phyloP scores from a whole-genome alignment of 1,284 basidiomycete species.

The Ustilago trichophora region DNA sequence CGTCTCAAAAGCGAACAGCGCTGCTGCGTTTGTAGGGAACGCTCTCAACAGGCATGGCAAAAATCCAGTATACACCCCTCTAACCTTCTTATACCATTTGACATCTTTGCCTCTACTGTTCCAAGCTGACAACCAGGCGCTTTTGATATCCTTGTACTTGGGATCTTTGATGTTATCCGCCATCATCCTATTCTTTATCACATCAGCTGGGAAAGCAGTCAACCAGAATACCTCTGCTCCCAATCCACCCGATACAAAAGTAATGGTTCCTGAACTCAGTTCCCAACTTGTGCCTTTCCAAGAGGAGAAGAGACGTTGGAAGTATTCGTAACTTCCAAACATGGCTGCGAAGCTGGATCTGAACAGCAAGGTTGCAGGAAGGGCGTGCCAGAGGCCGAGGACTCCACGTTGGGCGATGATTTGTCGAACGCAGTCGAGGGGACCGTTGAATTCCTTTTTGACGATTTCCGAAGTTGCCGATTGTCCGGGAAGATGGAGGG shows the following conservation, averaged over 20 bases:
- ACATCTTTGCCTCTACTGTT: constrained; percentile 29
- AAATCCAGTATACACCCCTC: constrained; percentile 57
- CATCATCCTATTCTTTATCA: constrained; percentile 72
- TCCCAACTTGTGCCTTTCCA: constrained; percentile 62
- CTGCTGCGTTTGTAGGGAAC: constrained; percentile 63
- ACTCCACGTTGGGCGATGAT: constrained; percentile 61
- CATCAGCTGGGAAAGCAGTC: constrained; percentile 79
- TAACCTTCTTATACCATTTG: constrained; percentile 10
- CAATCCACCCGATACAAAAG: constrained; percentile 74
- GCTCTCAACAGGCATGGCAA: constrained; percentile 57
- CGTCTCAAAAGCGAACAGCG: constrained; percentile 61
- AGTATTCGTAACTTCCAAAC: constrained; percentile 65
- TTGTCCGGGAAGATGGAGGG: constrained; percentile 38
- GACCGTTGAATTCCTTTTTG: constrained; percentile 57
- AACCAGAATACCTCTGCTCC: constrained; percentile 68
- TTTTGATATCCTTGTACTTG: constrained; percentile 36
- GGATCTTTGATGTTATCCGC: constrained; percentile 71
- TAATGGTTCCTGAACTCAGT: constrained; percentile 74
- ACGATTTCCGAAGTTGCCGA: neutral
- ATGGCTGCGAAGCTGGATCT: constrained; percentile 60
- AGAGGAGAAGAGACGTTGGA: constrained; percentile 40
- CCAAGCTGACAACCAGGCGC: constrained; percentile 47
- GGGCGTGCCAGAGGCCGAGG: constrained; percentile 64
- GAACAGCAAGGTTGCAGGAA: constrained; percentile 67
- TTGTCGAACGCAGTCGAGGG: constrained; percentile 65